These are phyloP conservation scores for Houttuynia cordata DNA, from an alignment of 164 flowering plant species.

Conservation along the genomic window DNA sequence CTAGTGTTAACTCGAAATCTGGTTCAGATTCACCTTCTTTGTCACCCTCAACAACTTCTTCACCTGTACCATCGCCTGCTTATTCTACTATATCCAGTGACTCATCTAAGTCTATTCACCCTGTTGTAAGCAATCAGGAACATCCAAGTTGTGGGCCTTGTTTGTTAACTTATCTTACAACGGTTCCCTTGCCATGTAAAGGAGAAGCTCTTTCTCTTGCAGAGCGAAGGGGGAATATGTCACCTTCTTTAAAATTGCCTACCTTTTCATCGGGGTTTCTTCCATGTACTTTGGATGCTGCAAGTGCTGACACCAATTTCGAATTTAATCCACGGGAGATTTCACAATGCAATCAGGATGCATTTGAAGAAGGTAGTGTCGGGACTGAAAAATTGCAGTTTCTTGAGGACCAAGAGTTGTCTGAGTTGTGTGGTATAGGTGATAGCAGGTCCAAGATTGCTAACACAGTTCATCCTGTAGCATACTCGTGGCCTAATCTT, in stretches of 20 bases:
- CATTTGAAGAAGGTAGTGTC: slow-evolving; percentile 8
- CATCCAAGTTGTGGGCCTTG: slow-evolving; percentile 9
- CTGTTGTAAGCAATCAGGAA: slow-evolving; percentile 19
- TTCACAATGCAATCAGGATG: slow-evolving; percentile 7
- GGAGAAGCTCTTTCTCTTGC: slow-evolving; percentile 45
- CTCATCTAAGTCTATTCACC: slow-evolving; percentile 40
- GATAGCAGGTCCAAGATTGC: slow-evolving; percentile 2
- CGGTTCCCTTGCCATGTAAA: slow-evolving; percentile 24
- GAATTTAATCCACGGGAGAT: slow-evolving; percentile 13
- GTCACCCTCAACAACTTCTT: slow-evolving; percentile 55
- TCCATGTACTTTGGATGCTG: slow-evolving; percentile 18
- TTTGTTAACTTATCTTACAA: slow-evolving; percentile 14
- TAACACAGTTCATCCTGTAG: slow-evolving; percentile 7
- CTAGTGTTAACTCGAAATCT: slow-evolving; percentile 27
- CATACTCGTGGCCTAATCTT: slow-evolving; percentile 34
- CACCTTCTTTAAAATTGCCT: slow-evolving; percentile 39
- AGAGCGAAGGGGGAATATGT: slow-evolving; percentile 55
- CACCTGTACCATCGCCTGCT: slow-evolving; percentile 63
- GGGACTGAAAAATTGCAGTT: background rate
- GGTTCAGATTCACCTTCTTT: slow-evolving; percentile 48
- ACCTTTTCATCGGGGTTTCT: slow-evolving; percentile 32
- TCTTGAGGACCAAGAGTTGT: background rate
- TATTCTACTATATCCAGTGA: slow-evolving; percentile 73
- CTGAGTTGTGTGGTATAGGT: slow-evolving; percentile 2
- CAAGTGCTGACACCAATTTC: slow-evolving; percentile 8